A percentile compares a stretch with the other conserved stretches of the same genome.
phyloP scores from a whole-genome alignment of 192 early-diverging fungal species.

The Linnemannia exigua region DNA sequence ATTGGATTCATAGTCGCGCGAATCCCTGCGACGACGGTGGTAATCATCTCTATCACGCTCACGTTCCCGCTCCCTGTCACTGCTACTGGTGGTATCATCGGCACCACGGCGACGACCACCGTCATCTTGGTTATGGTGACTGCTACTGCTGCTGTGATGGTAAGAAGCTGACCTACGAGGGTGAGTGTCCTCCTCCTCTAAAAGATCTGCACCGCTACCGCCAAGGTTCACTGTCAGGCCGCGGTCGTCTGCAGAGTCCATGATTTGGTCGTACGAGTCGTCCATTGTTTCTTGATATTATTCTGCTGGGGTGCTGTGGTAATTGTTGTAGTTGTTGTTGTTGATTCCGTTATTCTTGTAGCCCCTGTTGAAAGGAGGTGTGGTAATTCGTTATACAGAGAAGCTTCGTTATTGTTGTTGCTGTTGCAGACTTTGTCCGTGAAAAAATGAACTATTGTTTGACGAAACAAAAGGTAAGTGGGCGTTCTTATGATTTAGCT shows the following conservation, averaged over 20 bases:
- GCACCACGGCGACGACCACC: neutral
- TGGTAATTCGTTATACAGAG: no score
- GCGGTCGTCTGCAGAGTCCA: neutral
- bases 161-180: constrained; percentile 35
- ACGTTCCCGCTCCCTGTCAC: constrained; percentile 12
- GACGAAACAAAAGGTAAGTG: no score
- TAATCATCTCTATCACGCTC: neutral
- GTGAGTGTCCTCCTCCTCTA: constrained; percentile 29
- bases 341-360: neutral
- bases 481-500: no score
- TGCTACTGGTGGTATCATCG: neutral
- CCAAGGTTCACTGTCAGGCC: neutral
- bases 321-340: neutral
- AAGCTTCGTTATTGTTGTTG: no score
- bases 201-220: neutral
- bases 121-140: neutral
- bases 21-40: constrained; percentile 20
- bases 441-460: no score
- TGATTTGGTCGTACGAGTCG: constrained; percentile 6
- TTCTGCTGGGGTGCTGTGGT: neutral
- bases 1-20: constrained; percentile 16
- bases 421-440: no score
- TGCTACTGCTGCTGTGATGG: neutral
- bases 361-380: neutral
- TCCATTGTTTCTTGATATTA: neutral